A percentile compares a stretch with the other conserved stretches of the same genome.
phyloP scores from a whole-genome alignment of 164 flowering plant genomes.

The Aristolochia fimbriata region DNA sequence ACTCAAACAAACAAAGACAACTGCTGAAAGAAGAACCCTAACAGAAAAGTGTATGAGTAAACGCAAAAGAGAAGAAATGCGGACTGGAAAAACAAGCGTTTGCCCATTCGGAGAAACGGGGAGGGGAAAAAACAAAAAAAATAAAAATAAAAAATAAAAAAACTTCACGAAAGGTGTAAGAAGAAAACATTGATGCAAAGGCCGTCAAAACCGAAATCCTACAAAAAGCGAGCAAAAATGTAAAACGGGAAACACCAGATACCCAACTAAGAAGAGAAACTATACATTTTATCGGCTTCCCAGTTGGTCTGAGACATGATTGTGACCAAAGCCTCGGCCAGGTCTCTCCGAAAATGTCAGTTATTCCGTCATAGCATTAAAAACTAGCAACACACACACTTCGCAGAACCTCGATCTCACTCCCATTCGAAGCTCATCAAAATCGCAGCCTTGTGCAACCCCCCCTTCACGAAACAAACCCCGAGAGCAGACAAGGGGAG shows the following conservation, averaged over 20 bases:
- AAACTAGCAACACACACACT: too few relatives aligned
- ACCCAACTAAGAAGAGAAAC: neutral
- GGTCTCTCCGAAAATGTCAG: neutral
- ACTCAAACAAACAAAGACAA: neutral
- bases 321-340: slow-evolving; percentile 9
- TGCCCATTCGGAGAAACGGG: neutral
- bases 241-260: neutral
- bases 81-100: neutral
- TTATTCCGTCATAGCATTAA: too few relatives aligned
- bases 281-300: slow-evolving; percentile 34
- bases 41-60: neutral
- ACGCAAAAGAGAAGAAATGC: slow-evolving; percentile 1
- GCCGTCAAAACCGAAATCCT: too few relatives aligned
- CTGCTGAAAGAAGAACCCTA: neutral
- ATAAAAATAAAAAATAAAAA: neutral
- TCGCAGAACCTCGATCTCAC: too few relatives aligned
- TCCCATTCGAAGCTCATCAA: too few relatives aligned
- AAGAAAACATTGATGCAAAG: too few relatives aligned
- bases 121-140: too few relatives aligned
- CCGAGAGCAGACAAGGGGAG: neutral
- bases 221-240: neutral
- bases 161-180: neutral
- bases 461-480: too few relatives aligned
- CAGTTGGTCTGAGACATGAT: slow-evolving; percentile 88
- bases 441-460: too few relatives aligned